Evolutionary conservation across 179 eudicot genomes (phyloP).

Genomic region (Carnegiea gigantea): DNA sequence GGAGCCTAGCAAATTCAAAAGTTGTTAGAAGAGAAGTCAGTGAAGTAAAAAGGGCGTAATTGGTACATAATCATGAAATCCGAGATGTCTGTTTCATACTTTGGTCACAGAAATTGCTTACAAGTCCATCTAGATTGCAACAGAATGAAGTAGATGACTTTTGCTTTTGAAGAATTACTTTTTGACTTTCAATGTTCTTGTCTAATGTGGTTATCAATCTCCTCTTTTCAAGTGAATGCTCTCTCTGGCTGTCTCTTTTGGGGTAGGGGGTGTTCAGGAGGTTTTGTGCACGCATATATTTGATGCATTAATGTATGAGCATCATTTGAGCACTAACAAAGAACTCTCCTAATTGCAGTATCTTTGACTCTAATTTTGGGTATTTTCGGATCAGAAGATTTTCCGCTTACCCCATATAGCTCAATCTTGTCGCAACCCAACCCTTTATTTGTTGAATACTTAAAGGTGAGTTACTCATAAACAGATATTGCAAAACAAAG

Average conservation of each 20-base stretch:
- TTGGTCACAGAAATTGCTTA: too few relatives aligned
- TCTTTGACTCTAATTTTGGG: conserved; percentile 72
- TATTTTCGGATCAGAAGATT: conserved; percentile 60
- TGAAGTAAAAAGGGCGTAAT: not conserved
- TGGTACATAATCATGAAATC: not conserved
- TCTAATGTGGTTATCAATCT: not conserved
- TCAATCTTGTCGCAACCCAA: conserved; percentile 64
- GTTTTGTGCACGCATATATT: not conserved
- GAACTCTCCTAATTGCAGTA: conserved; percentile 36
- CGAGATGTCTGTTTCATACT: not conserved
- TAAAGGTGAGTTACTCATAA: conserved; percentile 52
- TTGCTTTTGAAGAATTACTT: not conserved
- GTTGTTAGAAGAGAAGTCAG: not conserved
- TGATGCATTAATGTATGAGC: not conserved
- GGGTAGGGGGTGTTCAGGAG: not conserved
- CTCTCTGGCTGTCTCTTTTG: not conserved
- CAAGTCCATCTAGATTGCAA: not conserved
- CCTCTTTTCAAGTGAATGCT: not conserved
- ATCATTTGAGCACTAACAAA: conserved; percentile 10
- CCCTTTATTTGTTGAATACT: conserved; percentile 52
- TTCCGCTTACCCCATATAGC: conserved; percentile 67
- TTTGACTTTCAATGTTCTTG: not conserved
- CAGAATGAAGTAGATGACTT: not conserved
- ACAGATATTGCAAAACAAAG: not conserved
- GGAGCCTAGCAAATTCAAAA: not conserved